phyloP scores from a whole-genome alignment of 345 rosid genomes.

The Hibiscus mutabilis region DNA sequence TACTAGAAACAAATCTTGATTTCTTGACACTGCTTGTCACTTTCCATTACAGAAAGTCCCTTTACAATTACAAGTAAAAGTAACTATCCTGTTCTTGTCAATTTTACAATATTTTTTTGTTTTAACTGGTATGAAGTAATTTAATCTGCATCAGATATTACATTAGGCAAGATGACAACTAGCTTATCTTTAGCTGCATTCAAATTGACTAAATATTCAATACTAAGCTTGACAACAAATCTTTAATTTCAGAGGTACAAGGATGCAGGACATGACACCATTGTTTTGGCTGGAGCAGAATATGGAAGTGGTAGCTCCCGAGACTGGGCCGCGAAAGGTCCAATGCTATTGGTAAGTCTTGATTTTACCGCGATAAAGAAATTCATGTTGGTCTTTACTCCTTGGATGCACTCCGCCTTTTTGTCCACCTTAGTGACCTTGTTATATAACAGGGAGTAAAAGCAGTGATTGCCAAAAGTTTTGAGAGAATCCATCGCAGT shows the following conservation, averaged over 20 bases:
- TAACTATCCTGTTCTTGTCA: not conserved
- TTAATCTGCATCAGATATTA: not conserved
- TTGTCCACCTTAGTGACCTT: slow-evolving; percentile 5
- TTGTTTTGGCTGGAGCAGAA: slow-evolving; percentile 93
- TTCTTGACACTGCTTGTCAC: not conserved
- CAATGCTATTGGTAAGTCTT: slow-evolving; percentile 71
- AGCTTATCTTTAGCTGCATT: not conserved
- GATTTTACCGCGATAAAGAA: not conserved
- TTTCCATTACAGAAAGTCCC: not conserved
- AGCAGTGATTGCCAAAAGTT: slow-evolving; percentile 96
- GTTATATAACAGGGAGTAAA: slow-evolving; percentile 67
- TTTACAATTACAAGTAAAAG: not conserved
- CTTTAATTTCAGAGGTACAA: slow-evolving; percentile 68
- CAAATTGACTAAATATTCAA: not conserved
- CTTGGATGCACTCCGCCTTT: not conserved
- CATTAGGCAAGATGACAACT: not conserved
- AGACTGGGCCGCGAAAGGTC: slow-evolving; percentile 99
- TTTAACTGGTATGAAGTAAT: not conserved
- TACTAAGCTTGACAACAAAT: not conserved
- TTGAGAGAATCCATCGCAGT: slow-evolving; percentile 96
- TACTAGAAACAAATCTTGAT: not conserved
- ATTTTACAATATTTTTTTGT: not conserved
- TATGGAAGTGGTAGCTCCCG: slow-evolving; percentile 99
- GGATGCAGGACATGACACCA: slow-evolving; percentile 62
- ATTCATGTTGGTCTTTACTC: not conserved